Evolutionary conservation across 768 basidiomycete genomes (phyloP), one percentile per base, ranked within the genome.

Genomic region (Artomyces pyxidatus): DNA sequence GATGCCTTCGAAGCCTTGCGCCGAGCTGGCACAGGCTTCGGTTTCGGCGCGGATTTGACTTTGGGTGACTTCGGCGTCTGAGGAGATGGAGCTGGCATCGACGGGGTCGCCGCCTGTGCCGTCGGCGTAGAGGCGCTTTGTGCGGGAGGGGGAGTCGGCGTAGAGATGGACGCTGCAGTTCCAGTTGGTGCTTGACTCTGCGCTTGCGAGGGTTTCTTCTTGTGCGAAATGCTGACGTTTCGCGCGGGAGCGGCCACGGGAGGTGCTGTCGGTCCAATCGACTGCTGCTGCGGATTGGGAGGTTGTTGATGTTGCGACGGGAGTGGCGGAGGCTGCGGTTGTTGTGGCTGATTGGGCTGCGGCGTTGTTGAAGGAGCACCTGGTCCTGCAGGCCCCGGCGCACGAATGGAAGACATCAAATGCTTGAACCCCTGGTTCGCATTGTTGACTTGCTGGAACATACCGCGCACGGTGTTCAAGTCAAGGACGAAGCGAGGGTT

Each of bases 61-160:
- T 81, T 85, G 0, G 87, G 87, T 4, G 87, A 88, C 63, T 81
- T 88, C 1, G 83, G 77, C 4, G 55, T 57, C 39, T 57, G 55
- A 45, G 55, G 55, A 28, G 55, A 57, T 19, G 53, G 37, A 4
- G 49, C 50, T 17, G 49, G 43, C 19, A 50, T 37, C n/a, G 52
- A 39, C 21, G 55, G 55, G n/a, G 55, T 54, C 7, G 43, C 26
- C 7, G 49, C 53, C 35, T 51, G 55, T 6, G 48, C 42, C n/a
- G 48, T 50, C 10, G 55, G 53, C 14, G 55, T 55, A 6, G 55
- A 54, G n/a, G 30, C 42, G 4, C 48, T 8, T 3, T 37, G 42
- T 9, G 45, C 17, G 0, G 48, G 48, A 16, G 55, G 53, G 1
- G 55, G 53, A 1, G 55, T 50, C 17, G 55, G 48, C 17, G 48